A percentile compares a stretch with the other conserved stretches of the same genome.
These are phyloP conservation scores for Dioszegia aurantiaca DNA, from an alignment of 768 basidiomycete species.

Conservation along the genomic window DNA sequence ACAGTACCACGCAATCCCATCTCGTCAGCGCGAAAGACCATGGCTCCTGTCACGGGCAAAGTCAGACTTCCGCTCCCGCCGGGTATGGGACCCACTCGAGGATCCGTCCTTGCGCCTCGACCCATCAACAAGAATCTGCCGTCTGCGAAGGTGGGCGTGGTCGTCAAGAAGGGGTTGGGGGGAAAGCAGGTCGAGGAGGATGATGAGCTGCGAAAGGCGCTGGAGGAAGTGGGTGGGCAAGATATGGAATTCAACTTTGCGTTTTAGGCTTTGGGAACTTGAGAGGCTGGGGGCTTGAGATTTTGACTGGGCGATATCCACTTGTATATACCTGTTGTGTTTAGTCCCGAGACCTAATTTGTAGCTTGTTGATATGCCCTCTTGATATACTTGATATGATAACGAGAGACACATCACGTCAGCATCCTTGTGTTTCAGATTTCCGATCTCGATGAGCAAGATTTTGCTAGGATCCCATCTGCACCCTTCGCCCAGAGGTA, in stretches of 20 bases:
- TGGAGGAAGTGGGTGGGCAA: not conserved
- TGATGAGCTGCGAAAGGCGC: slow-evolving; percentile 4
- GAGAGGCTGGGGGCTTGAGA: not conserved
- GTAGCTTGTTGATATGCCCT: slow-evolving; percentile 3
- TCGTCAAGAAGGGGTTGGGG: not conserved
- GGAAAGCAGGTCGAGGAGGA: not conserved
- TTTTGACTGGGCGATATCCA: not conserved
- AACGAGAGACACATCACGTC: not conserved
- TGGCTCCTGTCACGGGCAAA: too few species aligned
- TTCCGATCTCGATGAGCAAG: not conserved
- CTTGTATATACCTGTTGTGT: not conserved
- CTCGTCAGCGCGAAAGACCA: too few species aligned
- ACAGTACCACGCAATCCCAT: too few species aligned
- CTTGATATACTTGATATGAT: not conserved
- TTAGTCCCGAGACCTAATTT: not conserved
- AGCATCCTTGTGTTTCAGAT: slow-evolving; percentile 5
- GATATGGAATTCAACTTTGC: slow-evolving; percentile 10
- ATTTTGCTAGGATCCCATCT: not conserved
- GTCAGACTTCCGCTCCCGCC: too few species aligned
- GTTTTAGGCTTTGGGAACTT: not conserved
- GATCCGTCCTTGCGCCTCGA: not conserved
- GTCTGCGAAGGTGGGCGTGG: not conserved
- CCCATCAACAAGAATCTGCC: not conserved
- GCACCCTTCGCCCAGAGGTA: not conserved
- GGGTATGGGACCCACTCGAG: not conserved